A percentile compares a stretch with the other conserved stretches of the same genome.
Conservation (phyloP, 176 grass and related monocot genomes). For the Thinopyrum elongatum region DNA sequence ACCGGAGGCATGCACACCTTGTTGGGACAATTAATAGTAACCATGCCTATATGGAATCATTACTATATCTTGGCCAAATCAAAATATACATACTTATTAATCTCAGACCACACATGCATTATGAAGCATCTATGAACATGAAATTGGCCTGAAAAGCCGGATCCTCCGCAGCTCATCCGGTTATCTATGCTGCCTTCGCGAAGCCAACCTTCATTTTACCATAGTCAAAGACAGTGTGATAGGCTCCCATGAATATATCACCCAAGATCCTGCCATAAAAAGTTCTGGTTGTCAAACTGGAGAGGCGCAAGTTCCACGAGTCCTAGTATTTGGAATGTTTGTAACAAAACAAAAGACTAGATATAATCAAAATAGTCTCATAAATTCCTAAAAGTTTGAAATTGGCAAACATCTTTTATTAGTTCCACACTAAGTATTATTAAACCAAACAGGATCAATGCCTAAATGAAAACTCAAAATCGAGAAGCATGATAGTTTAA, state of each 20-base stretch:
- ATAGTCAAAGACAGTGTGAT: constrained; percentile 94
- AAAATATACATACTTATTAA: not conserved
- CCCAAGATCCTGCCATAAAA: constrained; percentile 71
- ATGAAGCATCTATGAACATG: constrained; percentile 19
- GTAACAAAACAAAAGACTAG: not conserved
- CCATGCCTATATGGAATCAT: not conserved
- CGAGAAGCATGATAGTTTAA: no score
- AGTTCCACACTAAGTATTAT: no score
- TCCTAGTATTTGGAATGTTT: not conserved
- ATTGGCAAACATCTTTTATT: no score
- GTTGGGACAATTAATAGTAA: not conserved
- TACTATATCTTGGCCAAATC: not conserved
- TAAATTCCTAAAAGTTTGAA: not conserved
- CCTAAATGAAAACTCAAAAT: no score
- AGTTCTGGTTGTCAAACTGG: not conserved
- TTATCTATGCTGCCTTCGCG: constrained; percentile 55
- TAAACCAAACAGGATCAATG: no score
- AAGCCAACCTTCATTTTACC: constrained; percentile 85
- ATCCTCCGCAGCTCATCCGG: not conserved
- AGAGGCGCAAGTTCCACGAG: not conserved
- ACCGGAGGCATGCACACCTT: not conserved
- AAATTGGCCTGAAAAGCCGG: not conserved
- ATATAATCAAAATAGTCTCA: not conserved
- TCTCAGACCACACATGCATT: constrained; percentile 14
- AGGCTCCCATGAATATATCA: constrained; percentile 92